These are phyloP conservation scores for Blastobotrys capitulatus DNA, from an alignment of 1,139 yeast species.

Conservation along the genomic window DNA sequence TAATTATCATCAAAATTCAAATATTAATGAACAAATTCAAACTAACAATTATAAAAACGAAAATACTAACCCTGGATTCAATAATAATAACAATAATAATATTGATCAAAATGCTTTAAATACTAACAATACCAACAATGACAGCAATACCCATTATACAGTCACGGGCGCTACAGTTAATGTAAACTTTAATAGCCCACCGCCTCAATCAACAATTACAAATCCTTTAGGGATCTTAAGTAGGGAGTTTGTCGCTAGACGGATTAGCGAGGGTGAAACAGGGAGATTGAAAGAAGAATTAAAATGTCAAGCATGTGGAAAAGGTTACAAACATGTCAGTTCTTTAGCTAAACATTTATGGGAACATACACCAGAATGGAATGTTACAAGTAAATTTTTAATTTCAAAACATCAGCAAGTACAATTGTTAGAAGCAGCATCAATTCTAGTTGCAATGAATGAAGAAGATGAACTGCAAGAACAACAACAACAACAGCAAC, in stretches of 20 bases:
- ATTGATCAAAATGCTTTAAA: too few relatives aligned
- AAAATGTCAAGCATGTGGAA: conserved; percentile 85
- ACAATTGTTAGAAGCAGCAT: conserved; percentile 81
- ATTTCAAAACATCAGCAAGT: conserved; percentile 92
- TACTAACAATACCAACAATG: background rate
- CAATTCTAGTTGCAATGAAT: conserved; percentile 77
- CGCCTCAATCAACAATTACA: conserved; percentile 6
- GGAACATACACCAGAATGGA: conserved; percentile 94
- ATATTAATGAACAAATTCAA: too few relatives aligned
- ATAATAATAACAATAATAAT: background rate
- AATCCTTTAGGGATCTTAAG: conserved; percentile 9
- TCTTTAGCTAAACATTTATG: conserved; percentile 72
- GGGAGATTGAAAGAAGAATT: conserved; percentile 78
- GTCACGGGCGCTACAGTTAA: background rate
- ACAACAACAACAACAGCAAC: conserved; percentile 12
- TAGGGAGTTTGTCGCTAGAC: conserved; percentile 69
- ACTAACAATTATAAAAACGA: too few relatives aligned
- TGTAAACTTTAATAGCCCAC: too few relatives aligned
- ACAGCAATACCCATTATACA: background rate
- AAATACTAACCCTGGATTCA: background rate
- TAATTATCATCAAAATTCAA: too few relatives aligned
- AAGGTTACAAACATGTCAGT: conserved; percentile 81
- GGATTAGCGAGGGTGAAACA: conserved; percentile 82
- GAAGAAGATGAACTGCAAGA: conserved; percentile 38
- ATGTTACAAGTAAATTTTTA: conserved; percentile 68